Evolutionary conservation across 164 flowering plant species (phyloP), one percentile per base, ranked within the genome.

Genomic region (Cinnamomum micranthum): DNA sequence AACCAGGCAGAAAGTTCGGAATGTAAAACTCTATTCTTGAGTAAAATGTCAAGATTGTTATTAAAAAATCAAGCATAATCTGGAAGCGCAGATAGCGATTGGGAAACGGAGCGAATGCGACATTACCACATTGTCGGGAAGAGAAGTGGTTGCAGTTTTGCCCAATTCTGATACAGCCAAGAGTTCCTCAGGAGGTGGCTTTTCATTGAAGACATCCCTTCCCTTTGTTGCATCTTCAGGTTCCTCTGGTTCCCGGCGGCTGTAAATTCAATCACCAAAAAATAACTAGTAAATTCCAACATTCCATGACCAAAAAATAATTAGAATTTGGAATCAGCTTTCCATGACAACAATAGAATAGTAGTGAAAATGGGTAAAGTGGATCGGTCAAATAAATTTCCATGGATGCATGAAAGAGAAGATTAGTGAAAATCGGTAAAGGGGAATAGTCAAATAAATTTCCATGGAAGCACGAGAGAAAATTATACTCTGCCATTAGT

Each of bases 141-240:
- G 98, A 79, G 99, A 96, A 70, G 99, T 89, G 19, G 97, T 94
- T 31, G 76, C 90, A 41, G 97, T 55, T 77, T 96, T 94, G 74
- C 98, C 99, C 28, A 96, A 80, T 72, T 96, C 98, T 65, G 99
- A 96, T 33, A 79, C 97, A 67, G 98, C 90, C 87, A 96, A 68
- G 70, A 96, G 93, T 80, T 96, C 99, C 79, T 96, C 99, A 74
- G 98, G 83, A 77, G 99, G 99, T 11, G 99, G 97, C 80, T 96
- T 96, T 81, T 96, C 99, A 84, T 96, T 96, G 73, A 92, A 95
- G 14, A 94, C 97, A 77, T 96, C 99, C 84, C 98, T 89, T 69
- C 99, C 99, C 81, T 96, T 96, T n/a, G 89, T 87, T 74, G 99
- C 90, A 87, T 95, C 99, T 80, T 96, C 98, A 69, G 97, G 97